A percentile compares a stretch with the other conserved stretches of the same genome.
These are phyloP conservation scores for Tolypocladium sp. DNA, from an alignment of 2,329 filamentous ascomycete genomes.

Conservation along the genomic window DNA sequence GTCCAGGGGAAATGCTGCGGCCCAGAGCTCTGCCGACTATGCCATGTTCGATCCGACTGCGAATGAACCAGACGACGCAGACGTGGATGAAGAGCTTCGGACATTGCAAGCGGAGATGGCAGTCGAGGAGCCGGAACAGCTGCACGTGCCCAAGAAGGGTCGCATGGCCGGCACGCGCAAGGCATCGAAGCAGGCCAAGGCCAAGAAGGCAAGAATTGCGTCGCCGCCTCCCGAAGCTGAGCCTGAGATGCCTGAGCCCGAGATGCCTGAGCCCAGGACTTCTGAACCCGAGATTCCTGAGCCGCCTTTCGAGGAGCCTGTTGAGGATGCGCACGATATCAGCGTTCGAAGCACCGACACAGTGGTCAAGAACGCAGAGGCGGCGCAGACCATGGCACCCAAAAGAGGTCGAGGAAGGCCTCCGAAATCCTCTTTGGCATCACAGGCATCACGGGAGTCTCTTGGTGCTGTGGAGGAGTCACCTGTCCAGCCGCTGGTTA, in stretches of 20 bases:
- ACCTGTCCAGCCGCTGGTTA: slow-evolving; percentile 1
- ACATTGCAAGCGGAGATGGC: slow-evolving; percentile 41
- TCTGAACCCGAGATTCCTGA: slow-evolving; percentile 3
- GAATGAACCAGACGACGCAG: slow-evolving; percentile 34
- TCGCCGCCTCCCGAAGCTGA: slow-evolving; percentile 13
- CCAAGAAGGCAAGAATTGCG: slow-evolving; percentile 31
- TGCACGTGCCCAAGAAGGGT: slow-evolving; percentile 43
- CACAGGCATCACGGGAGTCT: slow-evolving; percentile 1
- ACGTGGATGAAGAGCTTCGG: slow-evolving; percentile 41
- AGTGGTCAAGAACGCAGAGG: slow-evolving; percentile 25
- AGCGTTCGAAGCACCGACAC: slow-evolving; percentile 33
- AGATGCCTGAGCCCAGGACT: slow-evolving; percentile 4
- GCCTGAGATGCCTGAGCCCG: slow-evolving; percentile 1
- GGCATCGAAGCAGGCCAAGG: slow-evolving; percentile 40
- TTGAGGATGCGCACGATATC: slow-evolving; percentile 18
- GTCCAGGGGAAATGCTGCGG: slow-evolving; percentile 16
- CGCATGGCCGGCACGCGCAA: slow-evolving; percentile 43
- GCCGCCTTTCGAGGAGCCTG: slow-evolving; percentile 10
- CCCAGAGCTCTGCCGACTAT: slow-evolving; percentile 28
- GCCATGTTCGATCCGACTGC: slow-evolving; percentile 45
- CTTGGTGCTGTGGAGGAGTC: neutral
- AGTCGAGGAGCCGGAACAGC: slow-evolving; percentile 25
- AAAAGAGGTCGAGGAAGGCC: slow-evolving; percentile 16
- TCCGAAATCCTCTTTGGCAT: slow-evolving; percentile 1
- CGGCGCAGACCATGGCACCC: slow-evolving; percentile 8